Percentiles rank a stretch among this genome's conserved stretches.
phyloP scores from a whole-genome alignment of 192 early-diverging fungal genomes.

The Coemansia sp. region DNA sequence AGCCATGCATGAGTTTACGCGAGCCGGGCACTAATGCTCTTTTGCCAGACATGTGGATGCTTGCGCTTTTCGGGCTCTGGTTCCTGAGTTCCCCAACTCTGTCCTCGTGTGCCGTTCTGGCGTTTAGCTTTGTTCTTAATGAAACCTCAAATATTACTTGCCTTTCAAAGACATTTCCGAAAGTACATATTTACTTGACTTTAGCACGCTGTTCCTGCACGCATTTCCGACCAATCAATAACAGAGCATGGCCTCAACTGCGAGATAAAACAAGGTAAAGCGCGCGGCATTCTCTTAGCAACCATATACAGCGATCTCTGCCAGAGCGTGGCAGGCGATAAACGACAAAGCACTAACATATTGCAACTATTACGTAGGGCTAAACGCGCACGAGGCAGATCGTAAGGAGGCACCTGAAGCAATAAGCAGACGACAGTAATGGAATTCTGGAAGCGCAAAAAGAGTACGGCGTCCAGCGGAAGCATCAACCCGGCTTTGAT shows the following conservation, averaged over 20 bases:
- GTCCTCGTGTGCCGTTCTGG: not conserved
- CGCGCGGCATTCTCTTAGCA: too few relatives aligned
- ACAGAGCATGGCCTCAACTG: not conserved
- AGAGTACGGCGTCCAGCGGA: slow-evolving; percentile 24
- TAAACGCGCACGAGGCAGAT: too few relatives aligned
- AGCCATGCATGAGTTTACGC: too few relatives aligned
- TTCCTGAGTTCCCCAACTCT: not conserved
- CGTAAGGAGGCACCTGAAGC: not conserved
- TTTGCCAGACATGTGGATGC: not conserved
- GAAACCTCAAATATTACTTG: not conserved
- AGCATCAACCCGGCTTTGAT: slow-evolving; percentile 35
- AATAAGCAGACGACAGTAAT: slow-evolving; percentile 8
- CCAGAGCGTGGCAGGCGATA: too few relatives aligned
- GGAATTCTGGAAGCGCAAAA: slow-evolving; percentile 55
- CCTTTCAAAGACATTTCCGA: not conserved
- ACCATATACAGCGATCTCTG: too few relatives aligned
- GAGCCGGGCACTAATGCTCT: too few relatives aligned
- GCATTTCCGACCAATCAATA: not conserved
- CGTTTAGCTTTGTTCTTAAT: not conserved
- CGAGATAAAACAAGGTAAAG: too few relatives aligned
- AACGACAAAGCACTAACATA: too few relatives aligned
- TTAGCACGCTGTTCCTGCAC: not conserved
- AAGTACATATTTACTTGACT: not conserved
- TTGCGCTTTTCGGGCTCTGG: not conserved
- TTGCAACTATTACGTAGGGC: too few relatives aligned